Percentiles rank a stretch among this genome's conserved stretches.
These are phyloP conservation scores for Aspergillus pseudoviridinutans DNA, from an alignment of 2,329 filamentous ascomycete species.

Conservation along the genomic window DNA sequence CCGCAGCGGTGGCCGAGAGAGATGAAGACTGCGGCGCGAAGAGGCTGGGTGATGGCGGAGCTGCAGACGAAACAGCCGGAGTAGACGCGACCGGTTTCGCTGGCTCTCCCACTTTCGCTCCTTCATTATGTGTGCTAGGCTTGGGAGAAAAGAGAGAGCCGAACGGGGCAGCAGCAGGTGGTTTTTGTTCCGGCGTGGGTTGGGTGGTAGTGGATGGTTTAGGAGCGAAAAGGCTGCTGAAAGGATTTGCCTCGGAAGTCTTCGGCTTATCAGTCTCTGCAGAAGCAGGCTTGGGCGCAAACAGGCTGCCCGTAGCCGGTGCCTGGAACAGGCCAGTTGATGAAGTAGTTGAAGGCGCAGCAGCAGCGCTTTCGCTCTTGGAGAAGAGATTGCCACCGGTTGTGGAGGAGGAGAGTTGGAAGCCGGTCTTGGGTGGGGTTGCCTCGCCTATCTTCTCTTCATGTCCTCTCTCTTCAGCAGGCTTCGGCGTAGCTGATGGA, in stretches of 20 bases:
- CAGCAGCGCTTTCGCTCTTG: slow-evolving; percentile 8
- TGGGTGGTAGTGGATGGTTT: slow-evolving; percentile 13
- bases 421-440: slow-evolving; percentile 9
- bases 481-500: slow-evolving; percentile 6
- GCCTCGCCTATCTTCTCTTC: slow-evolving; percentile 11
- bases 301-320: slow-evolving; percentile 18
- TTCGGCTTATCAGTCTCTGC: slow-evolving; percentile 13
- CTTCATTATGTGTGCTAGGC: slow-evolving; percentile 9
- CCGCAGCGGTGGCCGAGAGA: slow-evolving; percentile 9
- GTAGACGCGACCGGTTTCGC: slow-evolving; percentile 10
- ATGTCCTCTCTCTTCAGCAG: slow-evolving; percentile 11
- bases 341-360: slow-evolving; percentile 8
- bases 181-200: slow-evolving; percentile 12
- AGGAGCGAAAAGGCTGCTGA: slow-evolving; percentile 16
- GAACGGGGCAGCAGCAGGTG: slow-evolving; percentile 10
- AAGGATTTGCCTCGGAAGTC: slow-evolving; percentile 16
- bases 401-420: slow-evolving; percentile 12
- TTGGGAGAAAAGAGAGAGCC: slow-evolving; percentile 16
- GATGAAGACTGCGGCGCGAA: slow-evolving; percentile 4
- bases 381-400: slow-evolving; percentile 17
- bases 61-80: slow-evolving; percentile 12
- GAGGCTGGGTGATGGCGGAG: slow-evolving; percentile 1
- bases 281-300: slow-evolving; percentile 18
- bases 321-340: slow-evolving; percentile 15
- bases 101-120: slow-evolving; percentile 7